Evolutionary conservation across 106 monocot genomes (phyloP), one percentile per base, ranked within the genome.

Genomic region (Apostasia shenzhenica): DNA sequence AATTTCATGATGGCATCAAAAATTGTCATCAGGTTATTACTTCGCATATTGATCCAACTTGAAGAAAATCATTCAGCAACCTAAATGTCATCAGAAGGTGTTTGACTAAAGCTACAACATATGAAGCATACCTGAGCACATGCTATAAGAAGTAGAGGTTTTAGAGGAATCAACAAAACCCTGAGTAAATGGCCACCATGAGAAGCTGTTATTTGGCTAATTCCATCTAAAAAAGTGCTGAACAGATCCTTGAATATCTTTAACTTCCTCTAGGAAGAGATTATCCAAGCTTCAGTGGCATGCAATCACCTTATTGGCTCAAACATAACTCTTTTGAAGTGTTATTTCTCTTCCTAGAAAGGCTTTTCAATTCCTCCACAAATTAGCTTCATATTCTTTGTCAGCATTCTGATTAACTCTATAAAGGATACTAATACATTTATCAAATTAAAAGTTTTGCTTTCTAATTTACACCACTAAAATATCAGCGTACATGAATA

Each of bases 171-270:
- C 50, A 93, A 81, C 63, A 99, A 70, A 41, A 99, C 87, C 12
- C 87, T 66, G 49, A 99, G 77, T 58, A 99, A 81, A 42, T 99
- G 99, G 48, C 87, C 99, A 57, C 90, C 99, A 71, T 93, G 89
- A 63, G 83, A 81, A 57, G 93, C 66, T 8, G 99, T 87, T 76
- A 99, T 90, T 57, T 88, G 81, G 63, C 90, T 80, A 41, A 99
- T 93, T 69, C 93, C 93, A 76, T 48, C 67, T 42, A 99, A 81
- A 71, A 99, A 71, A 10, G 81, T 77, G 66, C 85, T 64, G 66
- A 93, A 99, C 41, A 99, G 61, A 67, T 99, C 92, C 81, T 99
- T 93, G 63, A 92, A 99, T 50, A 80, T 73, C 60, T 63, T 88
- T 57, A 99, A 71, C 72, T 90, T 99, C 59, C 93, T 68, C 99